Evolutionary conservation across 2,329 filamentous ascomycete species (phyloP), one percentile per base, ranked within the genome.

Genomic region (Trematosphaeria pertusa): DNA sequence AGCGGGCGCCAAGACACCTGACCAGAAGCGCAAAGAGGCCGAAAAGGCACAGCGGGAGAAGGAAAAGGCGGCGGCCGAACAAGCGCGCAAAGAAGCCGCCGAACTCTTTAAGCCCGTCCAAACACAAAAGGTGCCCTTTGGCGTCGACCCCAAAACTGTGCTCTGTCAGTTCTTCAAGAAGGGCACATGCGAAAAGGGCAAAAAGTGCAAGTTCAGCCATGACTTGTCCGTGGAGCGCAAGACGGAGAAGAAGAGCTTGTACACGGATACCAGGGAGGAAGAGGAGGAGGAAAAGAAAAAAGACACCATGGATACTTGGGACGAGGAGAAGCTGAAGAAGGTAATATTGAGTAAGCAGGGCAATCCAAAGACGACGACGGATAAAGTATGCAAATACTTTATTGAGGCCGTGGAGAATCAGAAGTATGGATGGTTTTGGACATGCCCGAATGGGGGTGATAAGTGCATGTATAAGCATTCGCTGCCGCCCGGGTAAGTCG

Each of bases 341-440:
- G 94, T 99, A 26, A 91, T 99, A 18, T 63, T 95, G 70, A 95
- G 89, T 65, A 99, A 99, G 79, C 96, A 99, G 74, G 94, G 94
- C 41, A 99, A 99, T 74, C 94, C 96, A 50, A 86, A 87, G 71
- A 96, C 92, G 17, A 89, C 89, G 4, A 99, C 94, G 36, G 94
- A 99, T 71, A 99, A 97, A 77, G 94, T 99, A 59, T 99, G 94
- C 89, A 99, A 97, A 76, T 96, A 79, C 80, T 99, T 99, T 72
- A 94, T 97, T 70, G 87, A 92, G 60, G 94, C 94, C 19, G 94
- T 99, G 54, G 94, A 99, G 76, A 94, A 99, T 69, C 89, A 91
- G 65, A 99, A 97, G 75, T 99, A 99, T 66, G 94, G 94, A 54
- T 99, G 94, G 94, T 97, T 99, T 77, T 99, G 94, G 94, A 81